These are phyloP conservation scores for Favolaschia claudopus DNA, from an alignment of 768 basidiomycete species.

Conservation along the genomic window DNA sequence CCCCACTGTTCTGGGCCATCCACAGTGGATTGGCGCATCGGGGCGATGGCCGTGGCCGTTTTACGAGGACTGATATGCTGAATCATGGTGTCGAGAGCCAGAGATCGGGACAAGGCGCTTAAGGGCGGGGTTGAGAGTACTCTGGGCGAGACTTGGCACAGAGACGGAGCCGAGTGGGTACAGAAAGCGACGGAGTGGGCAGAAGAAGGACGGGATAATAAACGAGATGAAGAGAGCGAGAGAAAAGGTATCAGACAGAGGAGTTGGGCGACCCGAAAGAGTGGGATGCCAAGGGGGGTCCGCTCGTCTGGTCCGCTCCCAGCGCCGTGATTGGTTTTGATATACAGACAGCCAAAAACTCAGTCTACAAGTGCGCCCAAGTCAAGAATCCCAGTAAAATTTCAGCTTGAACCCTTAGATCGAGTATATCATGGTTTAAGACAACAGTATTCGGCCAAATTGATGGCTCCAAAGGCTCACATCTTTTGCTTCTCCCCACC, in stretches of 20 bases:
- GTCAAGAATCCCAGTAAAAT: too few species aligned
- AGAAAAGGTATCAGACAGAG: too few species aligned
- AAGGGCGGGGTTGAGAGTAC: neutral
- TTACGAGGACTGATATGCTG: conserved; percentile 65
- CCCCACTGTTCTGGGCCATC: conserved; percentile 73
- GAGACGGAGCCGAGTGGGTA: neutral
- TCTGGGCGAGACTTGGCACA: neutral
- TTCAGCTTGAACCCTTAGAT: too few species aligned
- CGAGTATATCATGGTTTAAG: too few species aligned
- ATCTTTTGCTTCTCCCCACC: too few species aligned
- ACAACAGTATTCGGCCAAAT: too few species aligned
- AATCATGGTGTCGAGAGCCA: conserved; percentile 55
- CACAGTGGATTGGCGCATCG: conserved; percentile 39
- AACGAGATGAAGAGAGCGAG: conserved; percentile 29
- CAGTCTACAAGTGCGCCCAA: too few species aligned
- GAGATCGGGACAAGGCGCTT: neutral
- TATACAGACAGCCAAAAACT: too few species aligned
- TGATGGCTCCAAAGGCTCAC: too few species aligned
- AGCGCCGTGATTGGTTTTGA: too few species aligned
- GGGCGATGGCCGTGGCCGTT: conserved; percentile 38
- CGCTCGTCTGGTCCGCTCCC: too few species aligned
- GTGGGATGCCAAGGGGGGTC: conserved; percentile 44
- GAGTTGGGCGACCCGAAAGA: conserved; percentile 45
- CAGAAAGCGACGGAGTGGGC: neutral
- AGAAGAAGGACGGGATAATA: neutral